phyloP scores from a whole-genome alignment of 2,329 filamentous ascomycete species.

The Diplodia sapinea region DNA sequence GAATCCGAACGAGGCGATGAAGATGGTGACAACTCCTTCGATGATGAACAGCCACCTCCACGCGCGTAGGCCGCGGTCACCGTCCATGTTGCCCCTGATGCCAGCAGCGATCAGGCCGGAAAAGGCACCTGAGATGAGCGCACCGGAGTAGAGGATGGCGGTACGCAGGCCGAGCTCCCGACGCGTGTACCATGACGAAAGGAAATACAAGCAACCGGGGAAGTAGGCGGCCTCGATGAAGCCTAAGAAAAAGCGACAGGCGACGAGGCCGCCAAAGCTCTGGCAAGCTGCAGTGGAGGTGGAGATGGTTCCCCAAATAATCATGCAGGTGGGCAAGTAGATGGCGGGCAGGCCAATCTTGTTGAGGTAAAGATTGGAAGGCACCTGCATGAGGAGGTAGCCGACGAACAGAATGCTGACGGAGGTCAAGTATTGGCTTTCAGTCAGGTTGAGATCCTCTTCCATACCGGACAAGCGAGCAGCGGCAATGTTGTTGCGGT shows the following conservation, averaged over 20 bases:
- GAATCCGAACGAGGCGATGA: slow-evolving; percentile 62
- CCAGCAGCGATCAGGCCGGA: slow-evolving; percentile 66
- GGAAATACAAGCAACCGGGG: slow-evolving; percentile 67
- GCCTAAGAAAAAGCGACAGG: slow-evolving; percentile 59
- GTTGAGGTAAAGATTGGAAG: slow-evolving; percentile 55
- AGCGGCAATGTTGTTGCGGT: slow-evolving; percentile 71
- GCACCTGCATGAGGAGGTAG: slow-evolving; percentile 57
- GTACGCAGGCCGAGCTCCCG: slow-evolving; percentile 71
- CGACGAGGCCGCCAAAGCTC: slow-evolving; percentile 54
- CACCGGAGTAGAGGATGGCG: slow-evolving; percentile 70
- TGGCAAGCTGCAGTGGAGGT: slow-evolving; percentile 49
- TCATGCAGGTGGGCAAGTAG: slow-evolving; percentile 51
- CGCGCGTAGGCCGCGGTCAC: slow-evolving; percentile 60
- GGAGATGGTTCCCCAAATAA: slow-evolving; percentile 51
- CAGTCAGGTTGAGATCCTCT: slow-evolving; percentile 61
- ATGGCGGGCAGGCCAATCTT: slow-evolving; percentile 48
- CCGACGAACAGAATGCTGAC: slow-evolving; percentile 65
- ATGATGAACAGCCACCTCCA: slow-evolving; percentile 54
- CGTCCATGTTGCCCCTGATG: slow-evolving; percentile 70
- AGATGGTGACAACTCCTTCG: slow-evolving; percentile 44
- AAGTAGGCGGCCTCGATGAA: slow-evolving; percentile 60
- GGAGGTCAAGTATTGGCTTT: slow-evolving; percentile 63
- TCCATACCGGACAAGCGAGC: slow-evolving; percentile 68
- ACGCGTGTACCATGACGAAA: slow-evolving; percentile 71
- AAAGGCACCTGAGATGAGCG: slow-evolving; percentile 73